Evolutionary conservation across 345 rosid genomes (phyloP).

Genomic region (Pugionium dolabratum): DNA sequence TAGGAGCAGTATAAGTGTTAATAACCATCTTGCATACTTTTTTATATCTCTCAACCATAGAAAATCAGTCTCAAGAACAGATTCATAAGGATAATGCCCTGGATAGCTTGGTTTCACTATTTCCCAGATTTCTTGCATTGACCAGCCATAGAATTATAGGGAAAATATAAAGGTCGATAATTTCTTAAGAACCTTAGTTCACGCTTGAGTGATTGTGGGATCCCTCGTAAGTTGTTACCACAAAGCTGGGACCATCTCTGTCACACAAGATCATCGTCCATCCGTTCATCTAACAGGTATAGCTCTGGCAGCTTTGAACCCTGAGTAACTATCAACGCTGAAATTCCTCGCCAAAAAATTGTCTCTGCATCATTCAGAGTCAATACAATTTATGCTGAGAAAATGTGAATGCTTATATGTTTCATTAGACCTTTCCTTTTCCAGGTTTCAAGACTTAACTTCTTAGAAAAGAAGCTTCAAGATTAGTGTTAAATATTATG

Average conservation of each 20-base stretch:
- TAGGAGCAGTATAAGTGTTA: slow-evolving; percentile 9
- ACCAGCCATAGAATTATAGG: background rate
- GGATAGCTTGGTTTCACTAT: background rate
- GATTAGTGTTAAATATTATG: no score
- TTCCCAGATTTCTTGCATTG: background rate
- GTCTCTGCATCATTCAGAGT: slow-evolving; percentile 28
- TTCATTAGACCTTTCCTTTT: slow-evolving; percentile 4
- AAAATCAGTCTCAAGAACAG: slow-evolving; percentile 18
- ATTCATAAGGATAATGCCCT: slow-evolving; percentile 12
- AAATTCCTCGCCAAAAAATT: slow-evolving; percentile 28
- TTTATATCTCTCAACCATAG: background rate
- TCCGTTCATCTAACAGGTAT: slow-evolving; percentile 55
- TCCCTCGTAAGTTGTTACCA: slow-evolving; percentile 86
- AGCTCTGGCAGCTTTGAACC: slow-evolving; percentile 57
- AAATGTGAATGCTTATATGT: slow-evolving; percentile 1
- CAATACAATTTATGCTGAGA: background rate
- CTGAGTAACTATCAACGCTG: slow-evolving; percentile 36
- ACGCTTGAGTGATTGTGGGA: slow-evolving; percentile 60
- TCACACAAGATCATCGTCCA: slow-evolving; percentile 54
- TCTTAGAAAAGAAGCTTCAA: slow-evolving; percentile 22
- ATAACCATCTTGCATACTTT: background rate
- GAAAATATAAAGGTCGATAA: background rate
- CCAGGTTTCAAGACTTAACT: background rate
- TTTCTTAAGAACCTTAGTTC: slow-evolving; percentile 4
- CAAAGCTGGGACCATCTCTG: slow-evolving; percentile 62